Conservation (phyloP, 106 monocot species). For the Cymbidium sinense region DNA sequence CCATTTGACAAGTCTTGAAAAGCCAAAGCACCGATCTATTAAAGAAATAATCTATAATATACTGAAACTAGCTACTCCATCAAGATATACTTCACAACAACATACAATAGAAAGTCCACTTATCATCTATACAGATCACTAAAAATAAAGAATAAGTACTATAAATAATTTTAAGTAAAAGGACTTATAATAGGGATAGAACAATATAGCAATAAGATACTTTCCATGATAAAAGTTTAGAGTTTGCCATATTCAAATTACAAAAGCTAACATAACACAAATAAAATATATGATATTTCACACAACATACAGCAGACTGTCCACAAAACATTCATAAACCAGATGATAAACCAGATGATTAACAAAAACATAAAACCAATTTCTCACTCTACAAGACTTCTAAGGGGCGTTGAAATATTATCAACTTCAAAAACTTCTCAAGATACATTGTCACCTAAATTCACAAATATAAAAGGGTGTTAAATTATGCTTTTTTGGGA, state of each 20-base stretch:
- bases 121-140: not conserved
- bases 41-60: not conserved
- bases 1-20: constrained; percentile 33
- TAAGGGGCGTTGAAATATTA: too few species aligned
- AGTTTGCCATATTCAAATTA: not conserved
- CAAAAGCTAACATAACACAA: not conserved
- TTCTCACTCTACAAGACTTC: too few species aligned
- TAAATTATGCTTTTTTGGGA: too few species aligned
- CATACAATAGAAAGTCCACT: not conserved
- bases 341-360: too few species aligned
- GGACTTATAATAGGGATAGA: not conserved
- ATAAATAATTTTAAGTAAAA: not conserved
- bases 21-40: not conserved
- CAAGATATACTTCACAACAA: not conserved
- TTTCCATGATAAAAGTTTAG: not conserved
- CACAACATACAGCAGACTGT: not conserved
- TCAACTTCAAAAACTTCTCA: too few species aligned
- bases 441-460: too few species aligned
- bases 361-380: too few species aligned
- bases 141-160: not conserved
- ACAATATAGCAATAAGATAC: not conserved
- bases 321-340: not conserved
- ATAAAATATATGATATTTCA: not conserved
- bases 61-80: not conserved
- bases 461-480: too few species aligned